Conservation (phyloP, 768 basidiomycete genomes). For the Hydnum rufescens region DNA sequence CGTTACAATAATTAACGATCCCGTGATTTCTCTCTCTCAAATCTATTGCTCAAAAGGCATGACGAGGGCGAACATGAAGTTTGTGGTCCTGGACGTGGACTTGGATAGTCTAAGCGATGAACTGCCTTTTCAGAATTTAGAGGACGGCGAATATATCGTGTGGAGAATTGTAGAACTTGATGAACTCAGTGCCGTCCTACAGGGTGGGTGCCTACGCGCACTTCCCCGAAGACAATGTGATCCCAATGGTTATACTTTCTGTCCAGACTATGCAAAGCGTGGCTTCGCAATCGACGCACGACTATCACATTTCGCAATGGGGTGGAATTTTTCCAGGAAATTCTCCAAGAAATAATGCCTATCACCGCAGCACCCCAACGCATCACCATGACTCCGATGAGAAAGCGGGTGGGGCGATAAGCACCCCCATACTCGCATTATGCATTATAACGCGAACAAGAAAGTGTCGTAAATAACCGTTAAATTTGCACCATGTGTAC, state of each 20-base stretch:
- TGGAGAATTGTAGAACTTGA: conserved; percentile 19
- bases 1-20: not conserved
- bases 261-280: conserved; percentile 18
- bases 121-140: conserved; percentile 49
- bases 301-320: conserved; percentile 19
- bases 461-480: too few relatives aligned
- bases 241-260: not conserved
- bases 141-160: conserved; percentile 27
- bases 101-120: conserved; percentile 24
- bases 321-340: conserved; percentile 12
- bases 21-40: too few relatives aligned
- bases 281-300: conserved; percentile 22
- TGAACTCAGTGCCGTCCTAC: conserved; percentile 17
- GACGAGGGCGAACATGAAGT: conserved; percentile 85
- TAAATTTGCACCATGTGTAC: too few relatives aligned
- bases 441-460: too few relatives aligned
- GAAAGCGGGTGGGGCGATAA: too few relatives aligned
- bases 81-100: conserved; percentile 50
- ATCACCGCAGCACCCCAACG: too few relatives aligned
- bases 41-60: conserved; percentile 68
- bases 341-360: too few relatives aligned
- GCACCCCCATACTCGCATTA: too few relatives aligned
- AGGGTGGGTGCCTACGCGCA: conserved; percentile 14
- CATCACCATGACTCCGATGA: too few relatives aligned
- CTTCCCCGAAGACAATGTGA: not conserved